Percentiles rank a stretch among this genome's conserved stretches.
Conservation (phyloP, 306 rosid species). For the Prunus kanzakura region DNA sequence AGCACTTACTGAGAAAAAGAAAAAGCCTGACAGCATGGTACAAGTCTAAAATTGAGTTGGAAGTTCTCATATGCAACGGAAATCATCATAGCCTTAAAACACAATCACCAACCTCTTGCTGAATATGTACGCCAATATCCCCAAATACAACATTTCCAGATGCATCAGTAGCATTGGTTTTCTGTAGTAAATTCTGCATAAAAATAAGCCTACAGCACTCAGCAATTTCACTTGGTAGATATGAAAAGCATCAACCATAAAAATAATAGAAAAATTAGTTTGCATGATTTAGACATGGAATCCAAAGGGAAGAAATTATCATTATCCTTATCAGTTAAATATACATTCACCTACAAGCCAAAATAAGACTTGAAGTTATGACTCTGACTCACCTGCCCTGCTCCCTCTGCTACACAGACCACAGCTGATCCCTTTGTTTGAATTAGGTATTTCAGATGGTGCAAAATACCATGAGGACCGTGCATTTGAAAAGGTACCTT, state of each 20-base stretch:
- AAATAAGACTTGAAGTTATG: neutral
- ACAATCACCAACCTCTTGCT: constrained; percentile 79
- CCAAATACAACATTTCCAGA: constrained; percentile 84
- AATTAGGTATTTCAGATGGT: constrained; percentile 78
- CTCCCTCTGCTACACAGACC: constrained; percentile 94
- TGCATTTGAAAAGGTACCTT: constrained; percentile 77
- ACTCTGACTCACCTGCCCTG: constrained; percentile 75
- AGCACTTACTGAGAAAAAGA: neutral
- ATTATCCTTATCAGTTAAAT: neutral
- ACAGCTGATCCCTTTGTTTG: constrained; percentile 96
- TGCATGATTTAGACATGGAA: neutral
- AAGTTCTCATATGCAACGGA: constrained; percentile 2
- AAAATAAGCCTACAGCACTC: constrained; percentile 6
- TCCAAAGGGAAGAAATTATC: constrained; percentile 1
- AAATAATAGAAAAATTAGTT: neutral
- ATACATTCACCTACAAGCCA: neutral
- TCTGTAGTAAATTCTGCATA: constrained; percentile 76
- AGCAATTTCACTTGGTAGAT: neutral
- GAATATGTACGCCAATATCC: constrained; percentile 88
- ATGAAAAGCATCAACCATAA: neutral
- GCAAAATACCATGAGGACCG: constrained; percentile 85
- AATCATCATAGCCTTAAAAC: constrained; percentile 7
- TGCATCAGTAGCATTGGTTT: constrained; percentile 91
- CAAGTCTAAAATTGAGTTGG: neutral
- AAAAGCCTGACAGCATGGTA: neutral